Evolutionary conservation across 2,329 filamentous ascomycete genomes (phyloP).

Genomic region (Colletotrichum endophyticum): DNA sequence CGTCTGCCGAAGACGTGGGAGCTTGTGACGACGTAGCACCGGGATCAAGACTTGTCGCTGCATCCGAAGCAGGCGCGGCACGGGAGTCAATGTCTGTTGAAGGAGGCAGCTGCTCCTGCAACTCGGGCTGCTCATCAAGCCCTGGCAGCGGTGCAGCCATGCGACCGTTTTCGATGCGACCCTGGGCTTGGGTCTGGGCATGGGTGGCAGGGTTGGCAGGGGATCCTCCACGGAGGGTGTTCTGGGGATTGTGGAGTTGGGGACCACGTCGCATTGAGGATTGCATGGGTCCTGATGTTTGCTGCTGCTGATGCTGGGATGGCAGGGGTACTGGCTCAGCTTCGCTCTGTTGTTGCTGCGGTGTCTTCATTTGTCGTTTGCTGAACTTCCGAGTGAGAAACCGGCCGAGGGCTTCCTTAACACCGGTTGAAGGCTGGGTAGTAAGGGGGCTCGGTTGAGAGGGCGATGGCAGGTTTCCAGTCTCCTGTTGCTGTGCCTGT

Average conservation of each 20-base stretch:
- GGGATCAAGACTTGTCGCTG: not conserved
- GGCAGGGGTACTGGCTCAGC: not conserved
- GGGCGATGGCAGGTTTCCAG: not conserved
- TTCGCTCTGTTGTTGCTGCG: not conserved
- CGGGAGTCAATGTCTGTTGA: not conserved
- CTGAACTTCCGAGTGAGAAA: conserved; percentile 4
- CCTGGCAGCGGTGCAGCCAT: conserved; percentile 8
- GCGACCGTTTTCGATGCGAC: conserved; percentile 8
- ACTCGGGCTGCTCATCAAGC: conserved; percentile 5
- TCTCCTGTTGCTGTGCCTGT: not conserved
- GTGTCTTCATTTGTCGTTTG: not conserved
- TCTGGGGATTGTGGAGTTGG: conserved; percentile 21
- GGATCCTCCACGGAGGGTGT: conserved; percentile 1
- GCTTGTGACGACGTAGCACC: not conserved
- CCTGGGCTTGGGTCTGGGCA: not conserved
- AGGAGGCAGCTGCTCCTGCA: conserved; percentile 2
- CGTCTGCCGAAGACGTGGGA: conserved; percentile 6
- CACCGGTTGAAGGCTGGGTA: not conserved
- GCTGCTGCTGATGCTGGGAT: not conserved
- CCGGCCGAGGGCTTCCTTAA: conserved; percentile 9
- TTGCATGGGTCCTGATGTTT: conserved; percentile 6
- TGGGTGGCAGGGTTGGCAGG: not conserved
- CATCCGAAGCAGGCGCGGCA: not conserved
- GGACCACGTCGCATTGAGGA: conserved; percentile 11
- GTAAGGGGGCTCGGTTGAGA: not conserved